phyloP scores from a whole-genome alignment of 2,329 filamentous ascomycete species.

The Ophiostoma triangulosporum region DNA sequence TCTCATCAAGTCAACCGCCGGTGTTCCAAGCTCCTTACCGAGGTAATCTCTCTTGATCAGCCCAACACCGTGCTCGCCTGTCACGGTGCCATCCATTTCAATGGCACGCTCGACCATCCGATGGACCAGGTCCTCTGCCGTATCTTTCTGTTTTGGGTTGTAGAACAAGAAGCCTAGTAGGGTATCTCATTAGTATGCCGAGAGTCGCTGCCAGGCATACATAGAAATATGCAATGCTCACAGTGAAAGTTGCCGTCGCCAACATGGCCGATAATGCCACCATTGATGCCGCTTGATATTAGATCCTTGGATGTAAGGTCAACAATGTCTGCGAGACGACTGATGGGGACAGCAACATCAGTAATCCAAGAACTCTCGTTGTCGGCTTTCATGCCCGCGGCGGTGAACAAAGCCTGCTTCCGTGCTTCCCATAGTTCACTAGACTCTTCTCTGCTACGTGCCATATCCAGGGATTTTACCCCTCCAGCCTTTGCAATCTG shows the following conservation, averaged over 20 bases:
- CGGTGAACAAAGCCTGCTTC: constrained; percentile 73
- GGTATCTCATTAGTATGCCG: not conserved
- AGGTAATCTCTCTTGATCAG: constrained; percentile 77
- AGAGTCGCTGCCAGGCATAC: not conserved
- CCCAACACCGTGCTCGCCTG: constrained; percentile 73
- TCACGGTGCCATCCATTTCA: constrained; percentile 74
- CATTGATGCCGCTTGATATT: constrained; percentile 57
- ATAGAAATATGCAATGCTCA: constrained; percentile 14
- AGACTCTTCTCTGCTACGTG: constrained; percentile 51
- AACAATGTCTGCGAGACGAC: constrained; percentile 57
- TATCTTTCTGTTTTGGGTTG: constrained; percentile 51
- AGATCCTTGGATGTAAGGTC: constrained; percentile 61
- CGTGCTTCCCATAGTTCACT: constrained; percentile 69
- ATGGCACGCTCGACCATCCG: constrained; percentile 78
- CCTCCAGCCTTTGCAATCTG: constrained; percentile 46
- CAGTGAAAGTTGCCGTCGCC: constrained; percentile 57
- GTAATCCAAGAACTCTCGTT: constrained; percentile 70
- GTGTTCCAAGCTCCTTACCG: constrained; percentile 58
- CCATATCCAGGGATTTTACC: constrained; percentile 64
- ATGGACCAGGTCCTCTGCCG: constrained; percentile 60
- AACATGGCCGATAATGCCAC: constrained; percentile 58
- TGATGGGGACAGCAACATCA: constrained; percentile 75
- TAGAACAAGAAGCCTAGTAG: constrained; percentile 31
- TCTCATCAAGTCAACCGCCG: constrained; percentile 69
- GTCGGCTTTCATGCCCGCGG: constrained; percentile 50